A percentile compares a stretch with the other conserved stretches of the same genome.
Conservation (phyloP, 176 grass and related monocot species). For the bread wheat (Triticum aestivum) region DNA sequence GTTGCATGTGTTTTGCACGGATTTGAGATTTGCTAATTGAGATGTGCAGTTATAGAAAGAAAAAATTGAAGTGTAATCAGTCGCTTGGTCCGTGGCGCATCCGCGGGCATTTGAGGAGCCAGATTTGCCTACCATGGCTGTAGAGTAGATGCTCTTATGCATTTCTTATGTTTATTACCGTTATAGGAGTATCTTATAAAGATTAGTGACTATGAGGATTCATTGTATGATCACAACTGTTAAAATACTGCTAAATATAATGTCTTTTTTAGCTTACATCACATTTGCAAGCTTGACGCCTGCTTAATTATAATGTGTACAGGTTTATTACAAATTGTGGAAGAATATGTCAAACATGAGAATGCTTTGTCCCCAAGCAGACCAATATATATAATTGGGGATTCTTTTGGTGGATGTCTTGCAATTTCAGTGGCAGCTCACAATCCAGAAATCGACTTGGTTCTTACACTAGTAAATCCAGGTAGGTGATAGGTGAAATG, state of each 20-base stretch:
- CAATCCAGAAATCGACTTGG: conserved; percentile 49
- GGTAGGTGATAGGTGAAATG: conserved; percentile 60
- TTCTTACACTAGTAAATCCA: conserved; percentile 70
- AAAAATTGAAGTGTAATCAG: no score
- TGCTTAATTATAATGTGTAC: background rate
- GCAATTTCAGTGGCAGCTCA: conserved; percentile 52
- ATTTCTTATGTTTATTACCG: background rate
- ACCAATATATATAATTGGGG: conserved; percentile 61
- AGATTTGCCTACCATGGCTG: no score
- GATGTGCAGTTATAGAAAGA: no score
- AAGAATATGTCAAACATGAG: conserved; percentile 42
- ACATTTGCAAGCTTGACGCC: background rate
- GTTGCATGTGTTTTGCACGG: no score
- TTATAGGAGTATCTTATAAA: background rate
- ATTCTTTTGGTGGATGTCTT: conserved; percentile 55
- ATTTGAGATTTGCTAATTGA: no score
- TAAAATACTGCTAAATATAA: background rate
- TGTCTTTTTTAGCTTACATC: background rate
- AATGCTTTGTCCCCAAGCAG: conserved; percentile 37
- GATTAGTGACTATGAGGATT: background rate
- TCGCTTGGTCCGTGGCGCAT: no score
- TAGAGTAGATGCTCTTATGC: no score
- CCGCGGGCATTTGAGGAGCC: no score
- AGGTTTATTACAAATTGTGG: conserved; percentile 47
- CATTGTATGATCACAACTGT: background rate